A percentile compares a stretch with the other conserved stretches of the same genome.
phyloP scores from a whole-genome alignment of 805 yeast genomes.

The Suhomyces sp. region DNA sequence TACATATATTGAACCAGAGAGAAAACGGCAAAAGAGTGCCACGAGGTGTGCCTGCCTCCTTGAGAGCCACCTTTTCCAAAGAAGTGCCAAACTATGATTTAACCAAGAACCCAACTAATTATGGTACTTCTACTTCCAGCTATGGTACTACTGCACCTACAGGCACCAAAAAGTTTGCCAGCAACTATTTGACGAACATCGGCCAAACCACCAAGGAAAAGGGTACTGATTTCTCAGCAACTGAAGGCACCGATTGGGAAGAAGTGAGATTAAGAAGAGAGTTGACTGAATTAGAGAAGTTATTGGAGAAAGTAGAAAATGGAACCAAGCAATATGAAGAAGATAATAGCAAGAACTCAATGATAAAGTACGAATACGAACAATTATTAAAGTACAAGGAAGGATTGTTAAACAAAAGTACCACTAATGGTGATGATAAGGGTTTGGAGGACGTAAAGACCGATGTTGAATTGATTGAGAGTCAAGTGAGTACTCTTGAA shows the following conservation, averaged over 20 bases:
- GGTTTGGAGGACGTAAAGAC: slow-evolving; percentile 53
- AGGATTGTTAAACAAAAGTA: slow-evolving; percentile 42
- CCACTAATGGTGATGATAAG: slow-evolving; percentile 16
- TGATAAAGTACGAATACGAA: slow-evolving; percentile 66
- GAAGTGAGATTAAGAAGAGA: slow-evolving; percentile 80
- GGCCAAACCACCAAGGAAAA: slow-evolving; percentile 47
- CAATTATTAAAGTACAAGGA: slow-evolving; percentile 79
- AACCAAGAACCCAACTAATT: slow-evolving; percentile 18
- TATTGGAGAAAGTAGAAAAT: slow-evolving; percentile 51
- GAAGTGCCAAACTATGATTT: slow-evolving; percentile 74
- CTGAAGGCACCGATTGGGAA: slow-evolving; percentile 89
- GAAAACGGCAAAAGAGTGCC: slow-evolving; percentile 85
- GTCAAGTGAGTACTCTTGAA: slow-evolving; percentile 73
- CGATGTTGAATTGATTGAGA: slow-evolving; percentile 69
- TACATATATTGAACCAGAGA: slow-evolving; percentile 89
- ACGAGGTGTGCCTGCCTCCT: slow-evolving; percentile 87
- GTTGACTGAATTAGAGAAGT: slow-evolving; percentile 69
- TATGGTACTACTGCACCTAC: slow-evolving; percentile 9
- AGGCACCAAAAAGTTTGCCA: slow-evolving; percentile 45
- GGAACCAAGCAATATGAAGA: slow-evolving; percentile 20
- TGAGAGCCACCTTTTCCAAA: slow-evolving; percentile 88
- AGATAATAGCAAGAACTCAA: slow-evolving; percentile 22
- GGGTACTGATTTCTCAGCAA: slow-evolving; percentile 72
- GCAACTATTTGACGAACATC: slow-evolving; percentile 53
- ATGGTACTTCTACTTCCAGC: slow-evolving; percentile 2